phyloP scores from a whole-genome alignment of 495 filamentous ascomycete species.

The Bombardia bombarda region DNA sequence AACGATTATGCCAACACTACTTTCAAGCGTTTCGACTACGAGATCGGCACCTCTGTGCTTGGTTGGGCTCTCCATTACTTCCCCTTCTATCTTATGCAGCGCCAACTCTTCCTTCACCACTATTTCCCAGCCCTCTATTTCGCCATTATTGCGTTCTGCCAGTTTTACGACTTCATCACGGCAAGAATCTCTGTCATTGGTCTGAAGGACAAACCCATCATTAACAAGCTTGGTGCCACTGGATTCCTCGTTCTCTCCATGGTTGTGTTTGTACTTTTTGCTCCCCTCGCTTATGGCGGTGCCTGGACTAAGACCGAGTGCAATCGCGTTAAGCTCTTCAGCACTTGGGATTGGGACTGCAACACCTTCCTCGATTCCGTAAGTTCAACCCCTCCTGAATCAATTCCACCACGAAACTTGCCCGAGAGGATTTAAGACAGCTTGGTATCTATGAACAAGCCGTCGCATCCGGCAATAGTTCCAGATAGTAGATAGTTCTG shows the following conservation, averaged over 20 bases:
- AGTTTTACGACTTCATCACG: conserved; percentile 77
- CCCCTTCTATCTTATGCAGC: conserved; percentile 93
- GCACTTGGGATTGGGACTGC: conserved; percentile 95
- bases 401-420: conserved; percentile 25
- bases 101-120: conserved; percentile 91
- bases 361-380: conserved; percentile 83
- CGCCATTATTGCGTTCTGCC: conserved; percentile 79
- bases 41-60: conserved; percentile 81
- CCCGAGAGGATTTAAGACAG: conserved; percentile 16
- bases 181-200: conserved; percentile 60
- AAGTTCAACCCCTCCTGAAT: conserved; percentile 42
- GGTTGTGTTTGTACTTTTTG: conserved; percentile 72
- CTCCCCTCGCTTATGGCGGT: conserved; percentile 88
- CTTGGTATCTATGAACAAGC: neutral
- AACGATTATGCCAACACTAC: conserved; percentile 70
- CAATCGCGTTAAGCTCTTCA: conserved; percentile 76
- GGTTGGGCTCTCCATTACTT: conserved; percentile 96
- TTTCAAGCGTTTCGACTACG: conserved; percentile 96
- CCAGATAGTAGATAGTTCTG: neutral
- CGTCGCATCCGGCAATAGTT: no score
- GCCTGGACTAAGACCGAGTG: conserved; percentile 85
- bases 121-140: conserved; percentile 91
- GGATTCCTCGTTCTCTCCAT: conserved; percentile 64
- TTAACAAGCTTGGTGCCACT: conserved; percentile 63
- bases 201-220: conserved; percentile 58